These are phyloP conservation scores for Casaregolazyma lundiana DNA, from an alignment of 1,139 yeast genomes.

Conservation along the genomic window DNA sequence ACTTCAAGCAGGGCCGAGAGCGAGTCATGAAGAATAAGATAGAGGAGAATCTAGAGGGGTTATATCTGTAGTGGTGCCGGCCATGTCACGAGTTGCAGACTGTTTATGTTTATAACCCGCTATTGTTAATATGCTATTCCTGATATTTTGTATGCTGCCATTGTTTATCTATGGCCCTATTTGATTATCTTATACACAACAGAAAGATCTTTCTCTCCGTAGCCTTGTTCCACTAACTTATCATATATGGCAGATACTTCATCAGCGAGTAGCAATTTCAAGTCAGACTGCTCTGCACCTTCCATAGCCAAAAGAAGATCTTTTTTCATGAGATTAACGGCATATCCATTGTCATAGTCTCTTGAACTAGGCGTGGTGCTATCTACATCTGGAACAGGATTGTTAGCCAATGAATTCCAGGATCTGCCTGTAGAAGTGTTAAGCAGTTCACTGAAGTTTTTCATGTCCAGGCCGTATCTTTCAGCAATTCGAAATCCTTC, in stretches of 20 bases:
- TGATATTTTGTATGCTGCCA: no score
- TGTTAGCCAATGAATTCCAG: conserved; percentile 59
- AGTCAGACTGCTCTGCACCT: conserved; percentile 37
- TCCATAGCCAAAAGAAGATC: conserved; percentile 54
- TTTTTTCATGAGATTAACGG: conserved; percentile 51
- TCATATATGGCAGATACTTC: conserved; percentile 30
- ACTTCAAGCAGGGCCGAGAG: conserved; percentile 92
- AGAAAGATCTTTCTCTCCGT: conserved; percentile 31
- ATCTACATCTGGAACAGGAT: conserved; percentile 53
- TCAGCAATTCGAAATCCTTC: conserved; percentile 59
- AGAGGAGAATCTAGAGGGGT: conserved; percentile 94
- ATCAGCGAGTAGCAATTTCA: conserved; percentile 28
- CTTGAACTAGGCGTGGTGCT: conserved; percentile 46
- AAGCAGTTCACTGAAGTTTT: conserved; percentile 49
- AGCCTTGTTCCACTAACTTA: conserved; percentile 23
- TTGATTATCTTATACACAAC: conserved; percentile 24
- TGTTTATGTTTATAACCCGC: no score
- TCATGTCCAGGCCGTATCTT: conserved; percentile 48
- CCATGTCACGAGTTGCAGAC: no score
- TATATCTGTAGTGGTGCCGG: conserved; percentile 56
- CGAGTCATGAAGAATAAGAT: conserved; percentile 96
- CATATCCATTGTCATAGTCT: conserved; percentile 51
- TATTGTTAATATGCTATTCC: no score
- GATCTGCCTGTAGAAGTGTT: conserved; percentile 56
- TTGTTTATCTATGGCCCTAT: no score